phyloP scores from a whole-genome alignment of 2,329 filamentous ascomycete genomes.

The Beauveria caledonica region DNA sequence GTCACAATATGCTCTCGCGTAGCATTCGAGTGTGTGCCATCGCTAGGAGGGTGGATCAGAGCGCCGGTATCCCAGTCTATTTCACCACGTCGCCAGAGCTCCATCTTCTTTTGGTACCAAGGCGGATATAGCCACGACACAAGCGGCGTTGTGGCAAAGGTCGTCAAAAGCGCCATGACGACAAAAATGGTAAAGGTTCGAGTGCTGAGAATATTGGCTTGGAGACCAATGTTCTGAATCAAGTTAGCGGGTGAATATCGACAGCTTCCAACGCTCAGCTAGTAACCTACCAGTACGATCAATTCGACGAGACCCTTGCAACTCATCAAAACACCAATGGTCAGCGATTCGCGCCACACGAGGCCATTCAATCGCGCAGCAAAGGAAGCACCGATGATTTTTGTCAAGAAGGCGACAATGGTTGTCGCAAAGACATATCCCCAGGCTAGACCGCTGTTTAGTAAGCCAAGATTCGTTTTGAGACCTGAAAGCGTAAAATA shows the following conservation, averaged over 20 bases:
- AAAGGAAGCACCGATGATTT: slow-evolving; percentile 73
- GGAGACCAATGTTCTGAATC: slow-evolving; percentile 60
- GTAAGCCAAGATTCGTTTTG: slow-evolving; percentile 76
- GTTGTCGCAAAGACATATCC: slow-evolving; percentile 82
- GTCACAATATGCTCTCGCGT: slow-evolving; percentile 5
- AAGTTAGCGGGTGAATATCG: neutral
- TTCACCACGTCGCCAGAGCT: slow-evolving; percentile 64
- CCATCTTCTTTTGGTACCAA: slow-evolving; percentile 45
- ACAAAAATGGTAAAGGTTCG: slow-evolving; percentile 91
- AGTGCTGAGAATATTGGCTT: slow-evolving; percentile 71
- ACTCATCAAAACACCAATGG: slow-evolving; percentile 88
- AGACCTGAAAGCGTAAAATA: slow-evolving; percentile 92
- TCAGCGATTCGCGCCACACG: slow-evolving; percentile 82
- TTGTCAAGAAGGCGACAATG: slow-evolving; percentile 71
- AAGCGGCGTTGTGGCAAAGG: slow-evolving; percentile 73
- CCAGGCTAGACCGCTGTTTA: slow-evolving; percentile 78
- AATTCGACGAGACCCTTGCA: slow-evolving; percentile 93
- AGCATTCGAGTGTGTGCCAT: neutral
- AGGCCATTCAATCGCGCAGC: slow-evolving; percentile 70
- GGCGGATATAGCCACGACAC: slow-evolving; percentile 66
- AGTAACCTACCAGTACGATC: slow-evolving; percentile 69
- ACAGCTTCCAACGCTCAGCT: neutral
- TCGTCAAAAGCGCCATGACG: slow-evolving; percentile 85
- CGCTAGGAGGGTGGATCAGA: slow-evolving; percentile 24
- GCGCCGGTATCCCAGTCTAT: slow-evolving; percentile 68